phyloP scores from a whole-genome alignment of 2,329 filamentous ascomycete genomes.

The Fusarium pininemorale region DNA sequence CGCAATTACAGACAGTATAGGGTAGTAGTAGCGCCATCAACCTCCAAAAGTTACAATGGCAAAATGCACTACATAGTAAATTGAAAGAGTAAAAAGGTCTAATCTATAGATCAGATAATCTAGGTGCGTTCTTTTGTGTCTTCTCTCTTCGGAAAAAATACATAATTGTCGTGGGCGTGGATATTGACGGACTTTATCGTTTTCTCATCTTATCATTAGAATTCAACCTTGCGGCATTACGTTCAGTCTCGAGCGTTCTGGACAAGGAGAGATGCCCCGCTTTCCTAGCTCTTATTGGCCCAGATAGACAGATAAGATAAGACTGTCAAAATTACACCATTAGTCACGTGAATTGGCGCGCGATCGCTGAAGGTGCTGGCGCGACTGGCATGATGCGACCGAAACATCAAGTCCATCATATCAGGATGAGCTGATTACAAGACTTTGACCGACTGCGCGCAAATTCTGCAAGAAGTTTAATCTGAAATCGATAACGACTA shows the following conservation, averaged over 20 bases:
- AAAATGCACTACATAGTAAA: accelerated
- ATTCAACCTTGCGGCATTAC: accelerated
- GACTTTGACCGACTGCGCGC: no score
- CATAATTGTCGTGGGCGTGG: accelerated
- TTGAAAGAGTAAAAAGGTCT: neutral
- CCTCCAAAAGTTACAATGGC: neutral
- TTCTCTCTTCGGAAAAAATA: neutral
- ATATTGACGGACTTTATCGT: neutral
- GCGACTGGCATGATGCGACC: neutral
- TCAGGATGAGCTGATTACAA: no score
- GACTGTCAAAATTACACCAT: neutral
- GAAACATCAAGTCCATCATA: neutral
- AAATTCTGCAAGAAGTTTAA: accelerated
- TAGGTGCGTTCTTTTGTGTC: accelerated
- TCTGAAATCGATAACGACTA: accelerated
- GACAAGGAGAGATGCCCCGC: neutral
- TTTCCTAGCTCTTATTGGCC: neutral
- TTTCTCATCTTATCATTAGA: accelerated
- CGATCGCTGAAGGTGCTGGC: neutral
- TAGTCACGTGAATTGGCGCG: neutral
- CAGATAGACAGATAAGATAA: neutral
- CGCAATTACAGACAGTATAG: neutral
- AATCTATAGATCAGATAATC: accelerated
- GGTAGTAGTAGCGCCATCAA: neutral
- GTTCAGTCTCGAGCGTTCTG: accelerated